Base-by-base conservation (phyloP, 140 eudicot genomes). In the Erigeron philadelphicus region DNA sequence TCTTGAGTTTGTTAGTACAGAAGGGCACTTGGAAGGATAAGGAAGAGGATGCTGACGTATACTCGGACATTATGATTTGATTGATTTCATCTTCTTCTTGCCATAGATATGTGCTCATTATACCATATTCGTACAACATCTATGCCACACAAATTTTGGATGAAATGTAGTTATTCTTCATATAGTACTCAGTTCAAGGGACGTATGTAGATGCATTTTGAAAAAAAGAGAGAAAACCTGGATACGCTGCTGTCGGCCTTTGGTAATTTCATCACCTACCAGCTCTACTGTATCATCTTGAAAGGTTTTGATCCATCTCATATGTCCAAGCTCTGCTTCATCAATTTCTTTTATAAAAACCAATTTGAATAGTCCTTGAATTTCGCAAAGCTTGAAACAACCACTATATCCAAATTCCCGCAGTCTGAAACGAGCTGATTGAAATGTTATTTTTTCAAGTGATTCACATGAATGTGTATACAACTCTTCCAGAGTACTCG, bases 121-220 rank as follows among this genome's bases (percentile, higher is more conserved):
- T 69, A 17, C 65, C 74, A 8, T 55, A 69, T 69, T 69, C 74
- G 9, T 9, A 69, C 74, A 69, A 17, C 74, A 69, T 55, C 74
- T 55, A 42, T 52, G 21, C 43, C 43, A 65, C 40, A 65, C 5
- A 65, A 48, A 21, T 13, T n/a, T 8, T 0, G 13, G 5, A 1
- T n/a, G 8, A 56, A 56, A 68, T 35, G 16, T 8, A 64, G 25
- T 21, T 64, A 52, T 64, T 25, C 0, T 31, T 31, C 3, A 31
- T 31, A 25, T 25, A 25, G 0, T 1, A 31, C 38, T 31, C 4
- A 0, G 3, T 1, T 31, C 38, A 31, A 31, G 21, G 3, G 42
- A 38, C 15, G 18, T 64, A 43, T 64, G 46, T 18, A 8, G 8
- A 16, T 1, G 5, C 0, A 6, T 4, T 21, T 17, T 17, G 8